Evolutionary conservation across 1,139 yeast genomes (phyloP), one percentile per base, ranked within the genome.

Genomic region (Candida albicans): DNA sequence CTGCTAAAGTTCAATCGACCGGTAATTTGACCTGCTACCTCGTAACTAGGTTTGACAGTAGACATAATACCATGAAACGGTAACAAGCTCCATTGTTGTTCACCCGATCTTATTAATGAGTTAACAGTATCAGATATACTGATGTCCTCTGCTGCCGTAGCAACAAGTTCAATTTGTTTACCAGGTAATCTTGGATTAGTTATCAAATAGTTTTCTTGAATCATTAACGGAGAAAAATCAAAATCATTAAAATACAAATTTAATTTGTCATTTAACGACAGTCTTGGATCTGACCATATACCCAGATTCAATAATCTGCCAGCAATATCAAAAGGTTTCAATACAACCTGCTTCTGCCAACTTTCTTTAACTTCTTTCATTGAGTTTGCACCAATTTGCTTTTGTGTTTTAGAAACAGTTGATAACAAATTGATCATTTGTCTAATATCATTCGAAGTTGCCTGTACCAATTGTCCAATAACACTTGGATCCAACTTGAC

Each of bases 31-130:
- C 99, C 99, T 10, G 90, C 85, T 13, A 89, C 82, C 50, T 75
- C 78, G 39, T 82, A 82, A 1, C 90, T 75, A 0, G 99, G 99
- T 35, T 81, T 71, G 11, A 95, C 89, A 1, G 96, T 81, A 1
- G 98, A 91, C 75, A 87, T 73, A 3, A 90, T 77, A 0, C 93
- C 98, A 65, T 91, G 97, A 55, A 90, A 77, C 2, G 99, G 99
- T 71, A 95, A 77, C 51, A 95, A 73, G 51, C 95, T 82, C 99
- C 99, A 95, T 56, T 88, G 91, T 64, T 93, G 99, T 56, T 91
- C 96, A 39, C 95, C 80, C 34, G 96, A 87, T 56, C 96, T 86
- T 47, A 95, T 91, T 60, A 81, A 73, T 26, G 81, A 71, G 59
- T 90, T 96, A 15, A 91, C 84, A 27, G 84, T 62, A 61, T 95